Conservation (phyloP, 306 rosid species). For the Trifolium pratense region DNA sequence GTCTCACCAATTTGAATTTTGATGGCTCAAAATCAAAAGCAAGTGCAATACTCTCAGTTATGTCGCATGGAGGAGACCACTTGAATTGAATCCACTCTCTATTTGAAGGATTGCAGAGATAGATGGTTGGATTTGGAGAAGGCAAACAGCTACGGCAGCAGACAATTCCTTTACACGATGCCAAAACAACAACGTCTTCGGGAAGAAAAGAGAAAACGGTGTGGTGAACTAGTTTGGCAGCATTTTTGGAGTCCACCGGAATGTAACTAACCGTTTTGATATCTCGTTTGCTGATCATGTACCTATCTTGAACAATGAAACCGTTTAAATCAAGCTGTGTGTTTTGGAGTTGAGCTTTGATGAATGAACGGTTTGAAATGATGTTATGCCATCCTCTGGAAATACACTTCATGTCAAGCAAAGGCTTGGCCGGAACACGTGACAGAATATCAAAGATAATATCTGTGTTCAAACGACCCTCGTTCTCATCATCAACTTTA, state of each 20-base stretch:
- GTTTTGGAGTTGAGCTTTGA: conserved; percentile 48
- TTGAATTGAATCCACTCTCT: conserved; percentile 49
- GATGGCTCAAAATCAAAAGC: conserved; percentile 57
- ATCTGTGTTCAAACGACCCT: conserved; percentile 37
- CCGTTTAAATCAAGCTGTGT: conserved; percentile 41
- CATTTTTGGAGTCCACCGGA: conserved; percentile 16
- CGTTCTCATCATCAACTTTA: neutral
- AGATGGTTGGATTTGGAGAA: conserved; percentile 43
- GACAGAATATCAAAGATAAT: conserved; percentile 46
- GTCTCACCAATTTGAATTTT: conserved; percentile 52
- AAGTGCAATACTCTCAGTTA: conserved; percentile 42
- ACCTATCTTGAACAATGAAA: conserved; percentile 59
- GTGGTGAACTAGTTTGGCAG: conserved; percentile 18
- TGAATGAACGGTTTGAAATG: conserved; percentile 51
- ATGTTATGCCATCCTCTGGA: conserved; percentile 51
- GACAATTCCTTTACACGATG: conserved; percentile 60
- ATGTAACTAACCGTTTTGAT: conserved; percentile 48
- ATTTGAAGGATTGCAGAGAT: conserved; percentile 65
- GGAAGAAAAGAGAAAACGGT: conserved; percentile 55
- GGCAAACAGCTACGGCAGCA: conserved; percentile 64
- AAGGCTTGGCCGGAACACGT: conserved; percentile 44
- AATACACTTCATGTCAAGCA: conserved; percentile 51
- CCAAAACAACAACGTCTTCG: conserved; percentile 54
- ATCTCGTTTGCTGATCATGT: conserved; percentile 44
- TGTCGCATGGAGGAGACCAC: conserved; percentile 24